Base-by-base conservation (phyloP, 306 rosid species). In the Vigna nakashimae region DNA sequence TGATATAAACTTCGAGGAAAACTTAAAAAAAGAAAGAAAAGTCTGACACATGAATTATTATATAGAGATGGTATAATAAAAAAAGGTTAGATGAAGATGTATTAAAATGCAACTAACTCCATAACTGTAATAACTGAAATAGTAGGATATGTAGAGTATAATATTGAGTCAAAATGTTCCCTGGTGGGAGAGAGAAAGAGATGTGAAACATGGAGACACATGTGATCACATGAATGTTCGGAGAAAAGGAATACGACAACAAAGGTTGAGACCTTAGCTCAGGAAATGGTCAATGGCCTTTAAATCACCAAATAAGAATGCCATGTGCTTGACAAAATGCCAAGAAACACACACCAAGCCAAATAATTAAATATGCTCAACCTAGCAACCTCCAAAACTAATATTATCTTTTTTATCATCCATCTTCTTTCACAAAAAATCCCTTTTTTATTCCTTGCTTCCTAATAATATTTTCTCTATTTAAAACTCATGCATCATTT, bases 61-160 rank as follows among this genome's bases (percentile, higher is more conserved):
- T 56, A 12, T 3, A 58, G 4, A 36, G 1, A 42, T 9, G 0
- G 51, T 42, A 30, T 0, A 30, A 30, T 9, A 50, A 51, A 72
- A 20, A 49, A 46, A 82, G 65, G 63, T 65, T 65, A 72, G 59
- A 1, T 0, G 65, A 28, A 59, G 18, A 75, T 63, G 73, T 62
- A 66, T 45, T 40, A 9, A 76, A 86, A 60, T 53, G 79, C 88
- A 89, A 89, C 96, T 65, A 89, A 84, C 89, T 83, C 86, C 87
- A 84, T 84, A 86, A 91, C 93, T 85, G 88, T 86, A 83, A 87
- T 91, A 91, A 91, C 97, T 83, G 93, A 84, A 84, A 79, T 18
- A 68, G 83, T 36, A 81, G 50, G 1, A 9, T 86, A 76, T 77
- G 77, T 13, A 64, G 50, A 17, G 4, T 62, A 74, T 67, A 80